Percentiles rank a stretch among this genome's conserved stretches.
These are phyloP conservation scores for Carex littledalei DNA, from an alignment of 176 grass and related monocot genomes.

Conservation along the genomic window DNA sequence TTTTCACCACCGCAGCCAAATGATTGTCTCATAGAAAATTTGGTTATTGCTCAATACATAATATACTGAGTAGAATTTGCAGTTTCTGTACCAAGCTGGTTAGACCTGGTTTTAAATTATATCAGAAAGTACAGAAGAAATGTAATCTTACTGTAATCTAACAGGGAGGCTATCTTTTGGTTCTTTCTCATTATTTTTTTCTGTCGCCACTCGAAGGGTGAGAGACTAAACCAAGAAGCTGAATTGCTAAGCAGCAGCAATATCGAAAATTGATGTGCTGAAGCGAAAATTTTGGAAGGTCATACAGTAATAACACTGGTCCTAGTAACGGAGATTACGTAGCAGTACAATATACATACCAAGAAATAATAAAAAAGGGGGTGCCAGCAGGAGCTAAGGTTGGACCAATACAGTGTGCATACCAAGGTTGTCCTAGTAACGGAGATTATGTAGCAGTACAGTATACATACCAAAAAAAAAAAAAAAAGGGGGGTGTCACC, in stretches of 20 bases:
- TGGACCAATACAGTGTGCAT: not conserved
- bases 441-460: not conserved
- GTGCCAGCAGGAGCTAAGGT: not conserved
- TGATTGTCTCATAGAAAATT: not conserved
- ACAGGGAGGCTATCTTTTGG: not conserved
- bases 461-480: not conserved
- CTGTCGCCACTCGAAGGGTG: constrained; percentile 34
- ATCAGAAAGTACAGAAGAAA: constrained; percentile 14
- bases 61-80: not conserved
- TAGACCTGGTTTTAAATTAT: not conserved
- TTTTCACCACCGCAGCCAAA: not conserved
- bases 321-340: not conserved
- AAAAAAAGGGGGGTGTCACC: not conserved
- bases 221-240: constrained; percentile 29
- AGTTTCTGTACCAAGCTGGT: not conserved
- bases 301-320: not conserved
- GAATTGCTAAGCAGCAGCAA: constrained; percentile 30
- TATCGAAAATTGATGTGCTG: not conserved
- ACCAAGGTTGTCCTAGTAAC: too few relatives aligned
- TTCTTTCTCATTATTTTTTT: not conserved
- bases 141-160: not conserved
- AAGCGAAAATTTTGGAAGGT: not conserved
- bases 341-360: not conserved
- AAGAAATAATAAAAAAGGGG: not conserved
- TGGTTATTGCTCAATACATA: not conserved